Conservation (phyloP, 2,329 filamentous ascomycete species). For the Arthrobotrys megalospora region DNA sequence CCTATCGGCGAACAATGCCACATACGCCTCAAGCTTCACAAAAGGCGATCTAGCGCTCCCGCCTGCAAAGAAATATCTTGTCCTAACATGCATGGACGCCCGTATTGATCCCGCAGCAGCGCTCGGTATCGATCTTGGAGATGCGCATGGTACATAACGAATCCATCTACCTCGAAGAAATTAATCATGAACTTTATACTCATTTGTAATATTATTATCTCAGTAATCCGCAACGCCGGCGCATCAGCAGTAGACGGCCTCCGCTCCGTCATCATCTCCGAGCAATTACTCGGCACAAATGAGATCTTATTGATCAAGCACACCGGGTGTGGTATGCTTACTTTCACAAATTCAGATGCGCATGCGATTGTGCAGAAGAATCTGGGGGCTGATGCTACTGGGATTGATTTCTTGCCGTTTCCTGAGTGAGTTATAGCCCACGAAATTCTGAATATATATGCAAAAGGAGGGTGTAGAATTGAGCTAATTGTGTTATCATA, state of each 20-base stretch:
- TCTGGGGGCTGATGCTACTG: conserved; percentile 71
- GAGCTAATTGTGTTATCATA: no score
- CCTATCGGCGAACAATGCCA: conserved; percentile 73
- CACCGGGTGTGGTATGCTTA: conserved; percentile 78
- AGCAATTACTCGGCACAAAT: conserved; percentile 82
- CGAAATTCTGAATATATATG: background rate
- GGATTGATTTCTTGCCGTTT: conserved; percentile 64
- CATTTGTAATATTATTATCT: background rate
- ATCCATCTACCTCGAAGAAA: conserved; percentile 62
- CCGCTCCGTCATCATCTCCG: conserved; percentile 81
- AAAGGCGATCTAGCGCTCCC: conserved; percentile 78
- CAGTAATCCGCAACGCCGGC: conserved; percentile 70
- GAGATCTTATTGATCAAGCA: conserved; percentile 84
- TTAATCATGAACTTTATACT: background rate
- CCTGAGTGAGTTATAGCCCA: conserved; percentile 39
- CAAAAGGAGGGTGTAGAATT: no score
- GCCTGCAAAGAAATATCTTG: conserved; percentile 78
- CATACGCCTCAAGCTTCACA: conserved; percentile 75
- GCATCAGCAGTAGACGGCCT: conserved; percentile 78
- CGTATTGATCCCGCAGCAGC: conserved; percentile 78
- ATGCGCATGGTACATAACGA: conserved; percentile 74
- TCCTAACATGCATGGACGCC: conserved; percentile 87
- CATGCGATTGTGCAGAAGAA: conserved; percentile 74
- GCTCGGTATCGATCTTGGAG: conserved; percentile 80
- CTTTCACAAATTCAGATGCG: conserved; percentile 75